These are phyloP conservation scores for Udeniomyces megalosporus DNA, from an alignment of 768 basidiomycete genomes.

Conservation along the genomic window DNA sequence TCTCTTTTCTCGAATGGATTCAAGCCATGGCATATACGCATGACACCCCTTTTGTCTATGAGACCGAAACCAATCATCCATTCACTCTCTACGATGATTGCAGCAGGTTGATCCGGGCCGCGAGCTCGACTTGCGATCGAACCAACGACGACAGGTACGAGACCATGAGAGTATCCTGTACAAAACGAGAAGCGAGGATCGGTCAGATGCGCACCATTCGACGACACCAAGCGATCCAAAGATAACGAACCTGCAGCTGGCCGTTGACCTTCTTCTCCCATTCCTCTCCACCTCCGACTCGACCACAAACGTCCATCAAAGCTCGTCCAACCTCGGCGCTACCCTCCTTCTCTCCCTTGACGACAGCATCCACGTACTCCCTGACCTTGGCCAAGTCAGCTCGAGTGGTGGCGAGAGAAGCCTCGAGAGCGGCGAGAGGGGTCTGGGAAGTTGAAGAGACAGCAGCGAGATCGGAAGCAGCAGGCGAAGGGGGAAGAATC, in stretches of 20 bases:
- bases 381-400: constrained; percentile 56
- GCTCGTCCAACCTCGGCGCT: constrained; percentile 79
- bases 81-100: not conserved
- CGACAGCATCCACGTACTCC: constrained; percentile 62
- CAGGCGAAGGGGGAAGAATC: constrained; percentile 35
- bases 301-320: constrained; percentile 56
- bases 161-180: constrained; percentile 79
- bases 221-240: constrained; percentile 40
- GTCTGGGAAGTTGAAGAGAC: constrained; percentile 32
- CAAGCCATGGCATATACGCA: no score
- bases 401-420: constrained; percentile 53
- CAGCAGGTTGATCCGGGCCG: constrained; percentile 65
- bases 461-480: constrained; percentile 20
- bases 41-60: no score
- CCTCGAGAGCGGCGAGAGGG: constrained; percentile 52
- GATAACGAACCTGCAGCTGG: constrained; percentile 11
- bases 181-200: not conserved
- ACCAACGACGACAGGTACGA: constrained; percentile 87
- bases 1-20: no score
- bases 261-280: constrained; percentile 43
- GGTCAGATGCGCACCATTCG: constrained; percentile 3
- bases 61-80: no score
- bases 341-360: constrained; percentile 47
- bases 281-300: constrained; percentile 34
- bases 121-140: constrained; percentile 82